A percentile compares a stretch with the other conserved stretches of the same genome.
Conservation (phyloP, 495 filamentous ascomycete species). For the Choiromyces venosus region DNA sequence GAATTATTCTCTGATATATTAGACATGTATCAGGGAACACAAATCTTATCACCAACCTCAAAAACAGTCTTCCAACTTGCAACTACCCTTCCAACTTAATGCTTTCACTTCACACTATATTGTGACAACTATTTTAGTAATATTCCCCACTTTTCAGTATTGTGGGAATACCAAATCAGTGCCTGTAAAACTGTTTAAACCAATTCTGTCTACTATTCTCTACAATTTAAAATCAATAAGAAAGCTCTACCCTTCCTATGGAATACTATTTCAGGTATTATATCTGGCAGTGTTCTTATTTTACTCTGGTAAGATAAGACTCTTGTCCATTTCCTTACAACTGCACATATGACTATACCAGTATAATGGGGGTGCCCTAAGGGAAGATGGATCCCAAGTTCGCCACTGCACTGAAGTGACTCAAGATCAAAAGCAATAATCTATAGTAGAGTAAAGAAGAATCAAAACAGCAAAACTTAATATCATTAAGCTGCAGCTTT, state of each 20-base stretch:
- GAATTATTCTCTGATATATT: neutral
- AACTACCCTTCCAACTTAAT: neutral
- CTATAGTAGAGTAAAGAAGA: no score
- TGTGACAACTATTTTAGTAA: conserved; percentile 25
- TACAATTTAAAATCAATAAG: neutral
- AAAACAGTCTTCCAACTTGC: neutral
- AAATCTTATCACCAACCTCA: neutral
- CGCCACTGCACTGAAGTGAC: no score
- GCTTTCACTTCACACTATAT: conserved; percentile 8
- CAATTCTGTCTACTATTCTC: conserved; percentile 1
- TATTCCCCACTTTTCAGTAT: neutral
- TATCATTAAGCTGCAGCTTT: no score
- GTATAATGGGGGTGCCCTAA: no score
- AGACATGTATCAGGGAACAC: neutral
- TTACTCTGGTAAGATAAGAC: neutral
- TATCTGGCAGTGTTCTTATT: neutral
- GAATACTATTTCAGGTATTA: neutral
- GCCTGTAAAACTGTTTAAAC: conserved; percentile 4
- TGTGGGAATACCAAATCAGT: neutral
- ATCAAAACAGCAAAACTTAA: no score
- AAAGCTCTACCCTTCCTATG: neutral
- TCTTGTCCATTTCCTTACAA: conserved; percentile 1
- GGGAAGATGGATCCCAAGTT: no score
- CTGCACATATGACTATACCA: neutral
- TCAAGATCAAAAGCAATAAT: no score